Conservation (phyloP, 805 yeast genomes). For the Metschnikowia gelsemii region DNA sequence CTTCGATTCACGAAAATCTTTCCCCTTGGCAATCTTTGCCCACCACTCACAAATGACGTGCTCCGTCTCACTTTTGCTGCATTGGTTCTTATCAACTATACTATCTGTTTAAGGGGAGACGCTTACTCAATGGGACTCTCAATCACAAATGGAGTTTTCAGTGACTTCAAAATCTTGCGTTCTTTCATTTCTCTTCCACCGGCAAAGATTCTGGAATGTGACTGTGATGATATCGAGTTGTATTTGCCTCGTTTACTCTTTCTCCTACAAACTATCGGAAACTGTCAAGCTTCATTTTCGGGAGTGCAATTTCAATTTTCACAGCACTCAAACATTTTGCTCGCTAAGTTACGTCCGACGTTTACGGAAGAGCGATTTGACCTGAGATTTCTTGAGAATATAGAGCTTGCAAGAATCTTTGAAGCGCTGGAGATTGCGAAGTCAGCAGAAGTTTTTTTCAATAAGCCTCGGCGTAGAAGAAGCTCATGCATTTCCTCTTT, state of each 20-base stretch:
- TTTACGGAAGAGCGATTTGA: not conserved
- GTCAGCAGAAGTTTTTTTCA: not conserved
- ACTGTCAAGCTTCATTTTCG: constrained; percentile 51
- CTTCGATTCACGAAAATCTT: constrained; percentile 36
- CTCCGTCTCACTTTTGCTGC: constrained; percentile 30
- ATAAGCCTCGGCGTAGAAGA: constrained; percentile 2
- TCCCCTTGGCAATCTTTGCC: constrained; percentile 26
- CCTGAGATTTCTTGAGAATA: constrained; percentile 5
- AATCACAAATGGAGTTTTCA: constrained; percentile 27
- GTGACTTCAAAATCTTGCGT: constrained; percentile 55
- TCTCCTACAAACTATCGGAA: constrained; percentile 47
- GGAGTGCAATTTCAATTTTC: constrained; percentile 39
- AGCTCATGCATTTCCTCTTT: not conserved
- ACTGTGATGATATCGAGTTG: constrained; percentile 15
- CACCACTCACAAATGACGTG: constrained; percentile 22
- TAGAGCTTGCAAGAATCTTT: constrained; percentile 9
- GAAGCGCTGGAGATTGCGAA: constrained; percentile 4
- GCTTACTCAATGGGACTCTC: constrained; percentile 58
- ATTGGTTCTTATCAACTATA: constrained; percentile 48
- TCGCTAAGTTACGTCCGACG: not conserved
- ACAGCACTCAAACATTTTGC: constrained; percentile 5
- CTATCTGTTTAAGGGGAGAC: constrained; percentile 58
- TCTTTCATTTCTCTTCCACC: constrained; percentile 24
- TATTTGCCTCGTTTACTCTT: constrained; percentile 46
- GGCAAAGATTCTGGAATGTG: not conserved